These are phyloP conservation scores for Candida frijolesensis DNA, from an alignment of 1,139 yeast species.

Conservation along the genomic window DNA sequence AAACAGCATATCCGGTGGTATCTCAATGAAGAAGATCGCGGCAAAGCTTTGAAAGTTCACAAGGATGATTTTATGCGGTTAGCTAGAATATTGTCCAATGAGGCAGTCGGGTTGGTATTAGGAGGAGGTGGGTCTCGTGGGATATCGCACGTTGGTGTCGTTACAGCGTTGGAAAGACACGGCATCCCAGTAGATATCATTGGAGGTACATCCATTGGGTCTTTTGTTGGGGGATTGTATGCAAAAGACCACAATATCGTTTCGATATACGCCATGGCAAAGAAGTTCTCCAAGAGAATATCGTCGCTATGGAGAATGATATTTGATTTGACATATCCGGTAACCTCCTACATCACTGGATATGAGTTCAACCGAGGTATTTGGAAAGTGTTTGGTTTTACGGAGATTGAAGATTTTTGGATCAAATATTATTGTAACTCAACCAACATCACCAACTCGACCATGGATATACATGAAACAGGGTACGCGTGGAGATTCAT, in stretches of 20 bases:
- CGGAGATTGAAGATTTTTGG: conserved; percentile 96
- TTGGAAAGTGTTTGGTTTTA: conserved; percentile 93
- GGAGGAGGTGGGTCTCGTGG: conserved; percentile 99
- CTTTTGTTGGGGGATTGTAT: conserved; percentile 93
- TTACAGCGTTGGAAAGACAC: conserved; percentile 88
- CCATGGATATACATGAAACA: conserved; percentile 89
- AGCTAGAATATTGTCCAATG: conserved; percentile 87
- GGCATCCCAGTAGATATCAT: conserved; percentile 93
- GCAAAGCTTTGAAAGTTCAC: conserved; percentile 52
- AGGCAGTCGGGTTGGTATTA: conserved; percentile 88
- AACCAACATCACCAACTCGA: conserved; percentile 93
- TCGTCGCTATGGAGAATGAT: conserved; percentile 85
- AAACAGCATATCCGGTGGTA: conserved; percentile 25
- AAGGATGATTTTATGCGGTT: conserved; percentile 87
- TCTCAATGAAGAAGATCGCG: conserved; percentile 21
- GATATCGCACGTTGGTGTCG: conserved; percentile 85
- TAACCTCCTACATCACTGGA: conserved; percentile 93
- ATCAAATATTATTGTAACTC: conserved; percentile 84
- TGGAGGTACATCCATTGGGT: conserved; percentile 96
- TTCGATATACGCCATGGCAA: conserved; percentile 87
- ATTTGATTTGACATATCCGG: conserved; percentile 87
- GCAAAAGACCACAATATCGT: conserved; percentile 91
- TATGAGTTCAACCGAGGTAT: conserved; percentile 96
- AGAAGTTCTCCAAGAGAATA: conserved; percentile 80
- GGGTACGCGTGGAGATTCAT: conserved; percentile 97